Base-by-base conservation (phyloP, 139 green algal species). In the Monoraphidium neglectum region DNA sequence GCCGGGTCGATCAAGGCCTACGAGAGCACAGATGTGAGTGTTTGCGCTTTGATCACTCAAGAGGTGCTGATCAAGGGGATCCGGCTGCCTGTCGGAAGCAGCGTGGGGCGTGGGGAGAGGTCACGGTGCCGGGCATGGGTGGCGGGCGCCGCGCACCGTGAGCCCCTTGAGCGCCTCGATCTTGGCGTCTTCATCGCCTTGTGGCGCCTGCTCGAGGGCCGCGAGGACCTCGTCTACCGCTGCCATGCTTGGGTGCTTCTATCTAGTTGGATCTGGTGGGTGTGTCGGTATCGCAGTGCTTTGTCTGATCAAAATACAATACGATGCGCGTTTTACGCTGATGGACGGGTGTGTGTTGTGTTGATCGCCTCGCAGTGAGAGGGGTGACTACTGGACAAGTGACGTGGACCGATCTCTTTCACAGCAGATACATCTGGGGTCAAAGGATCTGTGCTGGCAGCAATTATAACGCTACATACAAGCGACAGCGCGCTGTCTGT, bases 181-280 rank as follows among this genome's bases (percentile, higher is more conserved):
- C 59, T 77, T 77, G 21, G 53, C 37, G 32, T 68, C 71, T 23
- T 46, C 61, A 35, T 77, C 71, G 8, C 38, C 26, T 16, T n/a
- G 6, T 4, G 70, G 15, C 12, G 32, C 33, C 24, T 40, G 37
- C n/a, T 77, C 71, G 23, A 77, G 53, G 15, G 59, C 59, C 59
- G 69, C 57, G 40, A 77, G n/a, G 3, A 40, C 71, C 3, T 26
- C 53, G 10, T 77, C 71, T 15, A 77, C 30, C n/a, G 57, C 71
- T 30, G 38, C 61, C 15, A 70, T 59, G 10, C 70, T 59, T 21
- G 57, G 32, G 3, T 77, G 57, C 38, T 59, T 60, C 51, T 60
- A 28, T 18, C 51, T 18, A 60, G 18, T 21, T 60, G 51, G 18
- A 18, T 28, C 21, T 28, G 21, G 18, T 18, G 51, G 21, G 18